These are phyloP conservation scores for Paramecium biaurelia DNA, from an alignment of 73 alveolate genomes.

Conservation along the genomic window DNA sequence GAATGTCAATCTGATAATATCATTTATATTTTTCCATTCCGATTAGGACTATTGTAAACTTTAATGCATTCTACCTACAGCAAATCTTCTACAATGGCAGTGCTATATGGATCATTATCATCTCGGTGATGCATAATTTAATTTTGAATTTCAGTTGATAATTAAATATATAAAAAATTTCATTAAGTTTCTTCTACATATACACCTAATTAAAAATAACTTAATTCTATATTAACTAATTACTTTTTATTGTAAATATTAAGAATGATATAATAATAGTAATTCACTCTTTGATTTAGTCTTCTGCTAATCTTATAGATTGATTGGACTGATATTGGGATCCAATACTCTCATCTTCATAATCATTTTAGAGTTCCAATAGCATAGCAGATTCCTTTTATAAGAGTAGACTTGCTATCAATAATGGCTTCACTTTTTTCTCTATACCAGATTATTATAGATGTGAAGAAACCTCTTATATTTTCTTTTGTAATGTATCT, in stretches of 20 bases:
- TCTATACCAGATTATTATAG: neutral
- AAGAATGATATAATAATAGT: neutral
- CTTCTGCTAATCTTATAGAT: neutral
- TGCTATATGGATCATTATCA: slow-evolving; percentile 18
- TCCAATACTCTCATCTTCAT: neutral
- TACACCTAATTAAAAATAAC: neutral
- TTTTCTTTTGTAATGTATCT: slow-evolving; percentile 5
- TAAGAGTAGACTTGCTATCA: slow-evolving; percentile 10
- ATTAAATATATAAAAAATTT: neutral
- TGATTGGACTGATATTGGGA: neutral
- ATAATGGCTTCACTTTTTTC: neutral
- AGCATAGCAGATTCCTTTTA: neutral
- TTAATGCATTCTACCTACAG: neutral
- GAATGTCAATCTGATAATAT: slow-evolving; percentile 88
- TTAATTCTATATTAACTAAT: too few species aligned
- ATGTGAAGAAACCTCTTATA: neutral
- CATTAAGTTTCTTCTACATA: neutral
- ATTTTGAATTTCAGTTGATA: slow-evolving; percentile 24
- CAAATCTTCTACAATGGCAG: slow-evolving; percentile 17
- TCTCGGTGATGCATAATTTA: neutral
- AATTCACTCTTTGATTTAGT: neutral
- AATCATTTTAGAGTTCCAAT: slow-evolving; percentile 4
- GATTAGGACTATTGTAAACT: neutral
- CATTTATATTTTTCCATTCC: slow-evolving; percentile 92
- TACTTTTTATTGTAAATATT: too few species aligned